These are phyloP conservation scores for Ophiostoma sp. DNA, from an alignment of 2,329 filamentous ascomycete species.

Conservation along the genomic window DNA sequence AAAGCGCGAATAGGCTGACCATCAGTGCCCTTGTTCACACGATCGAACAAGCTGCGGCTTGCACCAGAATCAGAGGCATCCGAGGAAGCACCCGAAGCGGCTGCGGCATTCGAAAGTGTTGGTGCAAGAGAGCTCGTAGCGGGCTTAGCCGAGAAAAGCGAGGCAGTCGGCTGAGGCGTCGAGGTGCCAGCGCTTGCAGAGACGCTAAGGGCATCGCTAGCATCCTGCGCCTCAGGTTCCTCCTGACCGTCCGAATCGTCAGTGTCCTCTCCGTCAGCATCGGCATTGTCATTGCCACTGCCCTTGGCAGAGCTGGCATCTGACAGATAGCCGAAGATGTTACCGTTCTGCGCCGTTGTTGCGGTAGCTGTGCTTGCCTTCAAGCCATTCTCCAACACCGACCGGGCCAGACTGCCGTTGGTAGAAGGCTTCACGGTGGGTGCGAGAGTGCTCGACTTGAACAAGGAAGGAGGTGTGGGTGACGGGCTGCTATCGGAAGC, in stretches of 20 bases:
- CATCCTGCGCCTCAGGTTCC: conserved; percentile 40
- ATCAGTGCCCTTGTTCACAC: conserved; percentile 46
- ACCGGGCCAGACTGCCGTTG: conserved; percentile 38
- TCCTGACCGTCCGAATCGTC: conserved; percentile 44
- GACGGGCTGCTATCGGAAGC: conserved; percentile 28
- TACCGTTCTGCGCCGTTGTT: conserved; percentile 37
- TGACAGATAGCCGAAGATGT: conserved; percentile 58
- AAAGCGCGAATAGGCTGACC: conserved; percentile 45
- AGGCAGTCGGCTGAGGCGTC: conserved; percentile 37
- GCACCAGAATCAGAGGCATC: conserved; percentile 43
- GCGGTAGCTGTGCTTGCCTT: conserved; percentile 23
- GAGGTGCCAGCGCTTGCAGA: conserved; percentile 40
- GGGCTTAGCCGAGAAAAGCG: conserved; percentile 33
- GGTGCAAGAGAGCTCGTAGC: conserved; percentile 26
- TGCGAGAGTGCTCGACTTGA: conserved; percentile 34
- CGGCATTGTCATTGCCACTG: conserved; percentile 44
- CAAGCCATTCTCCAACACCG: conserved; percentile 36
- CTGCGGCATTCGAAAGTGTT: conserved; percentile 7
- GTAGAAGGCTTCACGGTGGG: conserved; percentile 33
- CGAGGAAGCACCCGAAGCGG: conserved; percentile 36
- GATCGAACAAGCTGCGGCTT: conserved; percentile 51
- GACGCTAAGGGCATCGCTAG: conserved; percentile 39
- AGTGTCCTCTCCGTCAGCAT: conserved; percentile 35
- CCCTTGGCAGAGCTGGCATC: conserved; percentile 51
- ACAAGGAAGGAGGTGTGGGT: conserved; percentile 24